Conservation (phyloP, 192 early-diverging fungal species). For the Coemansia sp. region DNA sequence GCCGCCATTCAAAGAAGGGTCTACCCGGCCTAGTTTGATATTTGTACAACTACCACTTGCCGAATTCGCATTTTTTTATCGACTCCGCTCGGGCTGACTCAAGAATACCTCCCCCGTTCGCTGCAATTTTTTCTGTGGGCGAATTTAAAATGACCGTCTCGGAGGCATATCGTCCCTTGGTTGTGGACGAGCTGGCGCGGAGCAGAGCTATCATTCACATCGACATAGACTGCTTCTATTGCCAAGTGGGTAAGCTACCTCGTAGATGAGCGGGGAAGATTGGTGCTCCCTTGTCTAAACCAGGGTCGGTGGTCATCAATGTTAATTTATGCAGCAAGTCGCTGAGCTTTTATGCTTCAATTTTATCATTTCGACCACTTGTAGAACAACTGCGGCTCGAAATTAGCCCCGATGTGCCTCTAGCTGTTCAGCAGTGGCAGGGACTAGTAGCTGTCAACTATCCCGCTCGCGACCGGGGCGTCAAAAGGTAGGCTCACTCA, state of each 20-base stretch:
- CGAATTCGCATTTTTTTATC: not conserved
- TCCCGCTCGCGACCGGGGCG: slow-evolving; percentile 73
- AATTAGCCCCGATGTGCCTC: slow-evolving; percentile 62
- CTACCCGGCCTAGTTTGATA: not conserved
- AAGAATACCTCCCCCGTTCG: not conserved
- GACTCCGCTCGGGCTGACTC: not conserved
- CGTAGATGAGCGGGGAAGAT: not conserved
- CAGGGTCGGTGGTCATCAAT: not conserved
- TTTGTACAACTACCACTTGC: not conserved
- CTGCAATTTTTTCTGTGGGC: not conserved
- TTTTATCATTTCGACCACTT: too few species aligned
- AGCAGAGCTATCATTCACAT: slow-evolving; percentile 57
- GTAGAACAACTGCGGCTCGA: slow-evolving; percentile 73
- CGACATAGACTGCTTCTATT: slow-evolving; percentile 72
- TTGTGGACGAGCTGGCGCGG: slow-evolving; percentile 40
- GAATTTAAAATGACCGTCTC: slow-evolving; percentile 14
- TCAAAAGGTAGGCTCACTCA: slow-evolving; percentile 60
- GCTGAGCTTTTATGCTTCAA: not conserved
- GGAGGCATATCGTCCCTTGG: slow-evolving; percentile 13
- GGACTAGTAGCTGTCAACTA: slow-evolving; percentile 86
- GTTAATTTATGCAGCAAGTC: not conserved
- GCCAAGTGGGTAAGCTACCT: slow-evolving; percentile 67
- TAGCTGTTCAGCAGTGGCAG: slow-evolving; percentile 91
- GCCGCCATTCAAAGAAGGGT: not conserved
- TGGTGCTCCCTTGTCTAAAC: not conserved